Evolutionary conservation across 2,329 filamentous ascomycete species (phyloP), one percentile per base, ranked within the genome.

Genomic region (Alternaria ethzedia): DNA sequence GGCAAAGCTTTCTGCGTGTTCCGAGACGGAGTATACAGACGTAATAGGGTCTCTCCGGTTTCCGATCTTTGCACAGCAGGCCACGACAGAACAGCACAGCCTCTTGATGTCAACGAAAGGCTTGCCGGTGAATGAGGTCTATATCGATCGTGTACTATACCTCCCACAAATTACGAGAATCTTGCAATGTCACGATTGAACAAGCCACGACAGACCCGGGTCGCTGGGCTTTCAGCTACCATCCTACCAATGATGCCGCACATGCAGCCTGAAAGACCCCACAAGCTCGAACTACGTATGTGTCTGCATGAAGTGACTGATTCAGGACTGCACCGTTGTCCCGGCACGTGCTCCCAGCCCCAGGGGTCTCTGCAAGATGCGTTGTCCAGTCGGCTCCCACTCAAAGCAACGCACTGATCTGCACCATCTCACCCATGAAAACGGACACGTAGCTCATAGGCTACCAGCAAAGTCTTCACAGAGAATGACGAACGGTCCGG

Each of bases 381-480:
- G 78, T 69, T 80, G 78, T 75, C 77, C 64, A 69, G 64, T 60
- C 45, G 45, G 54, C 49, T 52, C 56, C 55, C 64, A 61, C 62
- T 66, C 54, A 64, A 71, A 77, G 73, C 66, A 69, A 65, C 70
- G 66, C 65, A 68, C 63, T 65, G 36, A 51, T 68, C 64, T 69
- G 61, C 69, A 66, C n/a, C 50, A 43, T 52, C 63, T 60, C 71
- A 66, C 49, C 78, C 78, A 69, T 65, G 66, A 70, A 65, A 55
- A 65, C 72, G 78, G 78, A 66, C 72, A 68, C 32, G 67, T 61
- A 66, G 68, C 70, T 78, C 66, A 80, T 79, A 79, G 78, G 78
- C 61, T 79, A 80, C 77, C 78, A 54, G 63, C 65, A 64, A 52
- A 52, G 57, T 47, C 30, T 21, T 45, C 41, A 21, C 56, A 55